Conservation (phyloP, 306 rosid genomes). For the Oemleria cerasiformis region DNA sequence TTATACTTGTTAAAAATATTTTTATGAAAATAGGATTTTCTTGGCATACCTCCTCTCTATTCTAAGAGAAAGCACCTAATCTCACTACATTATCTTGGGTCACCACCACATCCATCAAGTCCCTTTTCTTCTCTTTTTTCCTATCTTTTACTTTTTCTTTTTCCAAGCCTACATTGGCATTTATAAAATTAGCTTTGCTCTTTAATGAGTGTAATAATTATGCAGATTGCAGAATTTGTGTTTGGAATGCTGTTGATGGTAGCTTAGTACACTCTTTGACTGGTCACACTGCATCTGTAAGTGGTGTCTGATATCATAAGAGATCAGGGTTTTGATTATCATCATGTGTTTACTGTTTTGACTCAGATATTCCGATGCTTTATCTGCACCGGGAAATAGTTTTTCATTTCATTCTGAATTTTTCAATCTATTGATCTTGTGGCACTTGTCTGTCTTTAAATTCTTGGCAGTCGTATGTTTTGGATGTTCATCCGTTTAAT, state of each 20-base stretch:
- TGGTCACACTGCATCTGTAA: slow-evolving; percentile 81
- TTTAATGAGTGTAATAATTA: neutral
- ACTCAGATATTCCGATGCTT: slow-evolving; percentile 1
- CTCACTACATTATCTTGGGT: neutral
- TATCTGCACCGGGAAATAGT: slow-evolving; percentile 12
- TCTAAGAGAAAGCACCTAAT: neutral
- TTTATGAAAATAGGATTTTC: neutral
- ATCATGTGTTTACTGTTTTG: neutral
- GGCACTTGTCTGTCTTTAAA: slow-evolving; percentile 31
- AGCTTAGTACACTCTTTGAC: slow-evolving; percentile 93
- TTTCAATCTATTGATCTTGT: slow-evolving; percentile 21
- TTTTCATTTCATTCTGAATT: slow-evolving; percentile 15
- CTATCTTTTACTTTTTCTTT: neutral
- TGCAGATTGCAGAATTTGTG: slow-evolving; percentile 94
- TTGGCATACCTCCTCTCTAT: neutral
- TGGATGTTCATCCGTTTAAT: slow-evolving; percentile 97
- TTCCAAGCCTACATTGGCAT: neutral
- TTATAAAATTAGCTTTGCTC: neutral
- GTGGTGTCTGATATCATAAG: slow-evolving; percentile 14
- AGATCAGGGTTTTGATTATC: slow-evolving; percentile 2
- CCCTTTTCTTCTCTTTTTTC: neutral
- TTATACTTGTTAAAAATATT: neutral
- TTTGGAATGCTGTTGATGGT: slow-evolving; percentile 95
- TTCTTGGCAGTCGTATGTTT: slow-evolving; percentile 71
- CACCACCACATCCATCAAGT: neutral